Evolutionary conservation across 2,329 filamentous ascomycete genomes (phyloP).

Genomic region (Venturia nashicola): DNA sequence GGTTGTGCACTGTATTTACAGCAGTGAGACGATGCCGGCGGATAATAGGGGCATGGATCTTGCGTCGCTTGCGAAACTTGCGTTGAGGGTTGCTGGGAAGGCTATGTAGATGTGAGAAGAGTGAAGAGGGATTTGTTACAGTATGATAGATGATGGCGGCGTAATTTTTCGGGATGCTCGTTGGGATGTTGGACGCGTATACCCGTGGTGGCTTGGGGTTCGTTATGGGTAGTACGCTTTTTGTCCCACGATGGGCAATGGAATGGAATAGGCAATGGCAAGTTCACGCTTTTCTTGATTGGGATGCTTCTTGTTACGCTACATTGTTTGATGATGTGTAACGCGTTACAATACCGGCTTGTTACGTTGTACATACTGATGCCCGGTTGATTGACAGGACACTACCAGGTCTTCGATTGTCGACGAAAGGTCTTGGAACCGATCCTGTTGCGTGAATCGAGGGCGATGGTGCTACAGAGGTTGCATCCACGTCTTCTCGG

Average conservation of each 20-base stretch:
- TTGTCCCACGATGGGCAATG: not conserved
- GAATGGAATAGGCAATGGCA: not conserved
- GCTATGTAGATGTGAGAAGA: slow-evolving; percentile 12
- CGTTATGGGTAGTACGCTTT: not conserved
- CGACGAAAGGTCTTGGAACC: no score
- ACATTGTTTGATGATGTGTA: not conserved
- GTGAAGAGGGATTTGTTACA: not conserved
- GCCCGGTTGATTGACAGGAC: not conserved
- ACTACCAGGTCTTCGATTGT: not conserved
- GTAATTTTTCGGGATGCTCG: not conserved
- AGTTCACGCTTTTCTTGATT: not conserved
- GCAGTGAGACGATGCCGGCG: slow-evolving; percentile 53
- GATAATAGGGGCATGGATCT: slow-evolving; percentile 32
- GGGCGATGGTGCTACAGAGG: no score
- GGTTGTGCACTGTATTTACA: slow-evolving; percentile 87
- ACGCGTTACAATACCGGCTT: not conserved
- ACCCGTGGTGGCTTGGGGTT: not conserved
- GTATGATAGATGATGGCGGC: not conserved
- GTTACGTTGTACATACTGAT: not conserved
- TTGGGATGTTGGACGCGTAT: not conserved
- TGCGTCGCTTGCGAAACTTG: slow-evolving; percentile 22
- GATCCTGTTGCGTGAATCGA: no score
- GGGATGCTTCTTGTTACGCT: not conserved
- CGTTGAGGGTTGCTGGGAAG: slow-evolving; percentile 20
- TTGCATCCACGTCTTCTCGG: no score